A percentile compares a stretch with the other conserved stretches of the same genome.
phyloP scores from a whole-genome alignment of 1,284 basidiomycete genomes.

The Puccinia coronata region DNA sequence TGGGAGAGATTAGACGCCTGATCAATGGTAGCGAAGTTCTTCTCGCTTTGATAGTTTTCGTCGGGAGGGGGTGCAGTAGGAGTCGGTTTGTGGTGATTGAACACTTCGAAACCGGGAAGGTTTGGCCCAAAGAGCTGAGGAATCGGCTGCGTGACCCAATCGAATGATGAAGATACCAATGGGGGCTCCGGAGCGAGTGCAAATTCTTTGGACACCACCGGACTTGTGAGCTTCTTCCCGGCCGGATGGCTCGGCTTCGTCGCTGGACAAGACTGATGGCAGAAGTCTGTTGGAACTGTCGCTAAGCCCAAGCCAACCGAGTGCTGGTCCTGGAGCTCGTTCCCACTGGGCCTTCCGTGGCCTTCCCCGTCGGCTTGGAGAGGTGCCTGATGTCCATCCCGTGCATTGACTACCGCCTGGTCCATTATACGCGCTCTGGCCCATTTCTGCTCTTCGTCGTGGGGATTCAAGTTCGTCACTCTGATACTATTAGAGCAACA shows the following conservation, averaged over 20 bases:
- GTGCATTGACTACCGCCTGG: neutral
- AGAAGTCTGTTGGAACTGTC: neutral
- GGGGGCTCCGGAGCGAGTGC: neutral
- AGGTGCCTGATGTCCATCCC: neutral
- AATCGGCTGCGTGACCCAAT: conserved; percentile 7
- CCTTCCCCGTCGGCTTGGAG: neutral
- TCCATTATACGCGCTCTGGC: neutral
- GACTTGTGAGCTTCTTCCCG: neutral
- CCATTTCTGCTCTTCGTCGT: neutral
- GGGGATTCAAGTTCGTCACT: neutral
- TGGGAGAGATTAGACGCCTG: neutral
- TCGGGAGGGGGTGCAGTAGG: neutral
- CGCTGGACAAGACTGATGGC: neutral
- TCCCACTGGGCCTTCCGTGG: neutral
- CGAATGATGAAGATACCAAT: neutral
- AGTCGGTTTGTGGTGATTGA: conserved; percentile 4
- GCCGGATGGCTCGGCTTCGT: neutral
- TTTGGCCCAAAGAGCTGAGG: neutral
- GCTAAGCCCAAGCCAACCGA: neutral
- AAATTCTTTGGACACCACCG: neutral
- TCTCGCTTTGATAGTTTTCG: neutral
- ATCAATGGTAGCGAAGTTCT: neutral
- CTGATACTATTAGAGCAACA: neutral
- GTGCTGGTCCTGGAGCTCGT: conserved; percentile 10
- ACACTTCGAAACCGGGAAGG: neutral